Conservation (phyloP, 1,284 basidiomycete genomes). For the Tylopilus sp. region DNA sequence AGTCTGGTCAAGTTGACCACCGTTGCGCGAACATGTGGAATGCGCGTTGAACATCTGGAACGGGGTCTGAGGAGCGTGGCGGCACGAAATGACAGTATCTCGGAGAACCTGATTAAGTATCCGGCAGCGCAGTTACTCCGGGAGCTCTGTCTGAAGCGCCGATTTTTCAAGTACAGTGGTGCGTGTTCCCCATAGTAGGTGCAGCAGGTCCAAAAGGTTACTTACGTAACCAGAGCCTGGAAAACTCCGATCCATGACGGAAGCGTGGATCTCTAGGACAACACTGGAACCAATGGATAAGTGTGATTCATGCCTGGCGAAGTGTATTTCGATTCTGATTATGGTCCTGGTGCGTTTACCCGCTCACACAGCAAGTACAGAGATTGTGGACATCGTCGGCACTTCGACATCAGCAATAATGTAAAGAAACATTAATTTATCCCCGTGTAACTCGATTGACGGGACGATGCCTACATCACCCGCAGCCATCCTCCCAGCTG, state of each 20-base stretch:
- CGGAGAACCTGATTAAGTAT: constrained; percentile 10
- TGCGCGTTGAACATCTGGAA: constrained; percentile 29
- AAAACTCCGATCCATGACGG: too few species aligned
- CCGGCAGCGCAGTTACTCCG: constrained; percentile 14
- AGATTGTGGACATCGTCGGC: neutral
- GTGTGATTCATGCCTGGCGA: too few species aligned
- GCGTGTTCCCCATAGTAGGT: neutral
- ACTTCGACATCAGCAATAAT: neutral
- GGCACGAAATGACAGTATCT: constrained; percentile 19
- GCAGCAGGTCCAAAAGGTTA: neutral
- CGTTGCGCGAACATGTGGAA: constrained; percentile 33
- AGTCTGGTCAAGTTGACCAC: constrained; percentile 27
- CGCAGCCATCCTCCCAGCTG: neutral
- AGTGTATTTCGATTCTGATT: neutral
- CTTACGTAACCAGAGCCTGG: constrained; percentile 11
- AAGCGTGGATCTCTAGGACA: too few species aligned
- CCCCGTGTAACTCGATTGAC: neutral
- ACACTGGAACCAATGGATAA: too few species aligned
- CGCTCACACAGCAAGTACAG: constrained; percentile 2
- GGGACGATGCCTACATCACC: neutral
- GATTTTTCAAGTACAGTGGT: constrained; percentile 1
- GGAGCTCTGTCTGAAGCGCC: constrained; percentile 1
- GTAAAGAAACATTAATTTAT: neutral
- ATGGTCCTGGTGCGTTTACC: neutral
- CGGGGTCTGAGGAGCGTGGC: constrained; percentile 29